Evolutionary conservation across 805 yeast genomes (phyloP).

Genomic region (Ogataea degrootiae): DNA sequence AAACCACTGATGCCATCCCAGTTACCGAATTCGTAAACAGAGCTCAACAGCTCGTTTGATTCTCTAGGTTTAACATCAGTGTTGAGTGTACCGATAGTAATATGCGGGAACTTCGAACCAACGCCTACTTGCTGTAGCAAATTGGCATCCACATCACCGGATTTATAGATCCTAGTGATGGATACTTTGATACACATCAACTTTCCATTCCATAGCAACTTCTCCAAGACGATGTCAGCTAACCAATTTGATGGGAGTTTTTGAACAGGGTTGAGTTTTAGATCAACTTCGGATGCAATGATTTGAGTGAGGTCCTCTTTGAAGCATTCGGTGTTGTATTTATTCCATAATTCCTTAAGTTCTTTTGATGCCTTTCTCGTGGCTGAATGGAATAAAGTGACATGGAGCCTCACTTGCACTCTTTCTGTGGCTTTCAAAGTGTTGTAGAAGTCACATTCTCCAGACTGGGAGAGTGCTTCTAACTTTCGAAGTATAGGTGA

Average conservation of each 20-base stretch:
- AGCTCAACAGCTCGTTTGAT: conserved; percentile 39
- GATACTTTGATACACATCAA: conserved; percentile 53
- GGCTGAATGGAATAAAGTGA: conserved; percentile 54
- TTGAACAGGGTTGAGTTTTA: conserved; percentile 1
- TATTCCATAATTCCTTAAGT: conserved; percentile 14
- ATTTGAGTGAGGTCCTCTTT: conserved; percentile 7
- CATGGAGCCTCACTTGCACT: conserved; percentile 56
- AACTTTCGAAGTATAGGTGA: conserved; percentile 13
- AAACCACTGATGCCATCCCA: conserved; percentile 1
- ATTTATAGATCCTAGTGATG: conserved; percentile 15
- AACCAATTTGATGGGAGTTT: conserved; percentile 14
- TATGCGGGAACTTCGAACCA: conserved; percentile 52
- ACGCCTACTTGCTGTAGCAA: conserved; percentile 15
- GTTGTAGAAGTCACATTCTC: conserved; percentile 2
- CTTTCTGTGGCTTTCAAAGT: conserved; percentile 29
- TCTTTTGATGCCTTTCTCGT: conserved; percentile 12
- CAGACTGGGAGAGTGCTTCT: neutral
- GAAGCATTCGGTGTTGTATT: conserved; percentile 10
- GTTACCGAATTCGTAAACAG: conserved; percentile 17
- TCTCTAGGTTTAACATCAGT: conserved; percentile 42
- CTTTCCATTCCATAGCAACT: conserved; percentile 45
- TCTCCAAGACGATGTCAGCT: conserved; percentile 38
- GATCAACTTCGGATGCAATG: conserved; percentile 1
- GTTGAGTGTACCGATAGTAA: conserved; percentile 64
- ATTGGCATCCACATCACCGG: conserved; percentile 6